phyloP scores from a whole-genome alignment of 345 rosid species.

The Citrus reticulata region DNA sequence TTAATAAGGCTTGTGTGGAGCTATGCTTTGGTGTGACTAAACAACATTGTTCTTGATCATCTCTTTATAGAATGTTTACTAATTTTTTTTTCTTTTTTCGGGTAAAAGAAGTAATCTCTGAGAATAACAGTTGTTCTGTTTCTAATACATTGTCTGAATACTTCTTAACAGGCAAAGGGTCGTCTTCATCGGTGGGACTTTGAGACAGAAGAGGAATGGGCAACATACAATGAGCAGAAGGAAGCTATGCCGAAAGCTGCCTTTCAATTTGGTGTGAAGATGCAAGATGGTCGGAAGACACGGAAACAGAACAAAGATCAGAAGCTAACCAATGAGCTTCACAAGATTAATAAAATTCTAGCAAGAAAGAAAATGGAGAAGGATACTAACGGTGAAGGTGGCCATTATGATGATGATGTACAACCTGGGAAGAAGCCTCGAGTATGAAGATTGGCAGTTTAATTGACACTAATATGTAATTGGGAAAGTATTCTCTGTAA shows the following conservation, averaged over 20 bases:
- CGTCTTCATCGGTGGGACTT: slow-evolving; percentile 97
- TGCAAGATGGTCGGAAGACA: slow-evolving; percentile 98
- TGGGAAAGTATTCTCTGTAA: background rate
- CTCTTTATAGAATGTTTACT: background rate
- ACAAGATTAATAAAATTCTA: slow-evolving; percentile 85
- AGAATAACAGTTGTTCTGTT: background rate
- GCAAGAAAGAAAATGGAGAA: slow-evolving; percentile 88
- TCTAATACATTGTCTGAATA: slow-evolving; percentile 1
- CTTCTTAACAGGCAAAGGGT: slow-evolving; percentile 77
- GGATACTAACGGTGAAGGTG: slow-evolving; percentile 45
- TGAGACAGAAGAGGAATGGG: slow-evolving; percentile 99
- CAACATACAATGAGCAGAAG: slow-evolving; percentile 90
- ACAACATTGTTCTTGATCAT: background rate
- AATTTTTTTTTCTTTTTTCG: background rate
- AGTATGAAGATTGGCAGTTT: slow-evolving; percentile 19
- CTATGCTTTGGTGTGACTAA: background rate
- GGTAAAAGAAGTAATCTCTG: background rate
- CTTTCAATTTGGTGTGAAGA: slow-evolving; percentile 96
- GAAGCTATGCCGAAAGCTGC: slow-evolving; percentile 99
- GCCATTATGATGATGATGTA: slow-evolving; percentile 44
- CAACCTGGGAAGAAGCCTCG: slow-evolving; percentile 57
- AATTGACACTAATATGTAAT: background rate
- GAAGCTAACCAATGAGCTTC: slow-evolving; percentile 85
- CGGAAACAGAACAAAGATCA: slow-evolving; percentile 94
- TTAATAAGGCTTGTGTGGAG: background rate